Base-by-base conservation (phyloP, 306 rosid species). In the Quercus ilex region DNA sequence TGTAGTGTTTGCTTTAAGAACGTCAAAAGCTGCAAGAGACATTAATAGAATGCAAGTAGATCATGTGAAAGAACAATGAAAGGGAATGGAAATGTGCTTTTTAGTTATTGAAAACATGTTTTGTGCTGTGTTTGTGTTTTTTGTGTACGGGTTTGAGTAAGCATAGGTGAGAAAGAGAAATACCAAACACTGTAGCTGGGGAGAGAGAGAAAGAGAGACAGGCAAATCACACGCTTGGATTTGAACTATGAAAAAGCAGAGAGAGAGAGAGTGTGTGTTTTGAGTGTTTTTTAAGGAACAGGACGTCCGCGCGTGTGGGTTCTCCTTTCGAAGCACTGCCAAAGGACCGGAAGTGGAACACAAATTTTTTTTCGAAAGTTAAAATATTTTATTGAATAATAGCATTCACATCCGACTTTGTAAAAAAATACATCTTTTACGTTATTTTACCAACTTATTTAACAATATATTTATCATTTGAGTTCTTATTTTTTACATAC, bases 281-380 rank as follows among this genome's bases (percentile, higher is more conserved):
- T 43, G 31, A 41, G 69, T 21, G 21, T 17, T 5, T 70, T 25
- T 30, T 26, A n/a, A 21, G 20, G 60, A 59, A 57, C 9, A 72
- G 28, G 76, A 79, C 57, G 64, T 74, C 90, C 89, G 85, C 83
- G 89, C 91, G 93, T 90, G 93, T 90, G 93, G 91, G 74, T 81
- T 43, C 84, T 84, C 85, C 84, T 76, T 85, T 82, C 71, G 76
- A 28, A 69, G 62, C 62, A 75, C 81, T 55, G 52, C 75, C 74
- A 71, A 79, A 69, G 71, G 57, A 82, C 53, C 53, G 15, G 14
- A 11, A 12, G 5, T 3, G 53, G 53, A 12, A 12, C 15, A 49
- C 15, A 3, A 11, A 11, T 11, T 49, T 7, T 38, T 38, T 38
- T 7, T 11, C 11, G 46, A 2, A 38, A 38, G 46, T 38, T 38